phyloP scores from a whole-genome alignment of 2,329 filamentous ascomycete genomes.

The Escovopsis sp. region DNA sequence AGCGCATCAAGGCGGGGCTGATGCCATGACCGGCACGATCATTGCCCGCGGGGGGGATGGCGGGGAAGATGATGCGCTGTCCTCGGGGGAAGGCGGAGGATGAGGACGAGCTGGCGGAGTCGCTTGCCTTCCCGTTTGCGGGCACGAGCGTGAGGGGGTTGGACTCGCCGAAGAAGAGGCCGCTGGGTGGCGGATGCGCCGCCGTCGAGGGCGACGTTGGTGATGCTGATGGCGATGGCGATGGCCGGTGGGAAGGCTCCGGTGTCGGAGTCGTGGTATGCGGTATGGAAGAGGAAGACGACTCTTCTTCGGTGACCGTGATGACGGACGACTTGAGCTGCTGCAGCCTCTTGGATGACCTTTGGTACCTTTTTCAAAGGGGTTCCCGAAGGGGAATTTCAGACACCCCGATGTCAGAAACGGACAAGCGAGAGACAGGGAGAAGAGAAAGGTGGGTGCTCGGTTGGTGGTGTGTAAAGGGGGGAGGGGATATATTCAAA shows the following conservation, averaged over 20 bases:
- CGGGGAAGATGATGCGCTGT: constrained; percentile 16
- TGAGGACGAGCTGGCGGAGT: constrained; percentile 1
- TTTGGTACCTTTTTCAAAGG: constrained; percentile 4
- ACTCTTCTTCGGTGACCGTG: neutral
- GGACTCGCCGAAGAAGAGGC: constrained; percentile 23
- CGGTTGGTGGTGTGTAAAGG: too few relatives aligned
- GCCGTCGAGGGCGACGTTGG: neutral
- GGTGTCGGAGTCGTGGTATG: constrained; percentile 2
- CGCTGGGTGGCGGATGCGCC: constrained; percentile 8
- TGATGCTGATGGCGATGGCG: constrained; percentile 1
- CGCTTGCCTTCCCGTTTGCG: constrained; percentile 4
- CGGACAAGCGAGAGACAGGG: neutral
- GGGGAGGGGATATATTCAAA: constrained; percentile 1
- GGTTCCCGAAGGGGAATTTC: neutral
- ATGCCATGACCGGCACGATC: constrained; percentile 18
- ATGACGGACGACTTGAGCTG: constrained; percentile 3
- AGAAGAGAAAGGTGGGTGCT: too few relatives aligned
- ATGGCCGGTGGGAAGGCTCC: constrained; percentile 2
- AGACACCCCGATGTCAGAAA: neutral
- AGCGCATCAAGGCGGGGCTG: constrained; percentile 31
- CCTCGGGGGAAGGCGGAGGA: constrained; percentile 1
- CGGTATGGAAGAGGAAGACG: too few relatives aligned
- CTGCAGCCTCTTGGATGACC: constrained; percentile 11
- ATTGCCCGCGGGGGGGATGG: constrained; percentile 13
- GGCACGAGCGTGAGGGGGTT: constrained; percentile 23